Base-by-base conservation (phyloP, 1,139 yeast genomes). In the Blastobotrys ciferrii region DNA sequence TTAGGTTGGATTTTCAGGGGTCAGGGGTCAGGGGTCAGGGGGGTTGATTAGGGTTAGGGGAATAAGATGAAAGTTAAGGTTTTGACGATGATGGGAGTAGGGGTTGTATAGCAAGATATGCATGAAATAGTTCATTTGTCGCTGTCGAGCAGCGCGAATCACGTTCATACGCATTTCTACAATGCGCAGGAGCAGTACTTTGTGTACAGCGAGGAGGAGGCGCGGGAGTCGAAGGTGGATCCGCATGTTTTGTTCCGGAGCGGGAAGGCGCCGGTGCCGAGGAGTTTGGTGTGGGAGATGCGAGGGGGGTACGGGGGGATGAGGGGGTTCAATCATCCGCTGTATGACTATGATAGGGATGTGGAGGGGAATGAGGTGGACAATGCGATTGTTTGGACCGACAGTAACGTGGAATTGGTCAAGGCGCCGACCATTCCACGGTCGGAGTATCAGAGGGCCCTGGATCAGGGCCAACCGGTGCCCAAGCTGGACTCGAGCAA, bases 251-350 rank as follows among this genome's bases (percentile, higher is more conserved):
- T 74, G 53, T 72, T 73, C 63, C 71, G 72, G 48, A 70, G 71
- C 30, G 77, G 72, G 47, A 62, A 76, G n/a, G 84, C 84, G 45
- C 88, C 81, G 62, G 75, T 84, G 12, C 98, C 98, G 0, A 69
- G 98, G 47, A 80, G 88, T 0, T 61, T 89, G 43, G 62, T 89
- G 12, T 88, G 91, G 80, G 98, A 92, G 56, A 76, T 82, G 54
- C 57, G 67, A 52, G 67, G 72, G 25, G 72, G 73, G 23, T 61
- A 60, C 54, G 69, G 72, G 32, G 55, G 63, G 11, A 54, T 67
- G 53, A 54, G 55, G 43, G 54, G 59, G 44, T 58, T 58, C 42
- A 60, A 53, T 33, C 35, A 52, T 41, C 46, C 54, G 23, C 49
- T 55, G 12, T 51, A 51, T 32, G 39, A 50, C 1, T 61, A 56